Base-by-base conservation (phyloP, 768 basidiomycete species). In the Leccinum disarticulatum region DNA sequence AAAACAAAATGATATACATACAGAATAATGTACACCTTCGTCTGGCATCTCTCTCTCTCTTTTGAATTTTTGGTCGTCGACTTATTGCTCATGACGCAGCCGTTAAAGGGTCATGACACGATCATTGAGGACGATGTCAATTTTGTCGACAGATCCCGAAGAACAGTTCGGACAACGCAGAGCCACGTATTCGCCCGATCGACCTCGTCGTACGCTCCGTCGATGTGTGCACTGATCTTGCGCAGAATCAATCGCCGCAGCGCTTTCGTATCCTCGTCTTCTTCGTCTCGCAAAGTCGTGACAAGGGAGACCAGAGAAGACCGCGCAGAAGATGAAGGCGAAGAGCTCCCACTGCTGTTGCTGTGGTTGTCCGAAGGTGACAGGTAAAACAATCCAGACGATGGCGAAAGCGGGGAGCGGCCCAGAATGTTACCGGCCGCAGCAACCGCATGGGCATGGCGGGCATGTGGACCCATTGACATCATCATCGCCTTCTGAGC, bases 231-330 rank as follows among this genome's bases (percentile, higher is more conserved):
- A 41, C 86, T 83, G 56, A 91, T 81, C 73, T 89, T 90, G 50
- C 86, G 81, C 43, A 84, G 71, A 22, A 90, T 66, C n/a, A 91
- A 70, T 17, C 87, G 79, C 14, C 87, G 86, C 36, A 89, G 76
- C 28, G 80, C 77, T 36, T 82, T 80, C 11, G 78, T 80, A 60
- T 90, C 90, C 52, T 89, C 83, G 57, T 87, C 87, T 61, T 85
- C 85, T 38, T 80, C 75, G 51, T 82, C 82, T 1, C 79, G 80
- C 3, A 82, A 63, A 0, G 83, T 83, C 4, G 77, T 77, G 6
- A 81, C 75, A 31, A 84, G 68, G 3, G 87, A 84, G n/a, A 77
- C 59, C 36, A 70, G 61, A 28, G 76, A 76, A n/a, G 77, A 73
- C 52, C 75, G 63, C 33, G 74, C 66, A 13, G 76, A 73, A 14